These are phyloP conservation scores for Aspergillus melleus DNA, from an alignment of 2,329 filamentous ascomycete genomes.

Conservation along the genomic window DNA sequence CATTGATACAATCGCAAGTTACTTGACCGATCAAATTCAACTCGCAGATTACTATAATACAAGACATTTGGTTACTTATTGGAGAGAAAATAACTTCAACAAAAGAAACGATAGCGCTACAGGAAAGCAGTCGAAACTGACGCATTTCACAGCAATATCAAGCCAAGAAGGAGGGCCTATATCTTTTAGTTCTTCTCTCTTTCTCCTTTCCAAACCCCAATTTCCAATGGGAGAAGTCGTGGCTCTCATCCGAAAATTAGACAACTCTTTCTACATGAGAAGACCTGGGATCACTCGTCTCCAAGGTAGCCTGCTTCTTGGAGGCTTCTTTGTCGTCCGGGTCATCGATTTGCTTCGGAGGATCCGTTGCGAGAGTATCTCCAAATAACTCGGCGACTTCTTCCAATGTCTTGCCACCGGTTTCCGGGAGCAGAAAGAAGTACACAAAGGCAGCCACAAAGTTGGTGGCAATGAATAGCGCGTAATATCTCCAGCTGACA, in stretches of 20 bases:
- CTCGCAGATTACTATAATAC: no score
- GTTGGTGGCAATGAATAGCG: constrained; percentile 38
- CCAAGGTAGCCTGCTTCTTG: constrained; percentile 21
- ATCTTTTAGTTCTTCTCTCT: no score
- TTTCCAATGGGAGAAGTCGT: background rate
- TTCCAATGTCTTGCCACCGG: constrained; percentile 27
- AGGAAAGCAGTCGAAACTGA: no score
- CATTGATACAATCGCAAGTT: no score
- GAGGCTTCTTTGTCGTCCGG: background rate
- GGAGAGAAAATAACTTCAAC: no score
- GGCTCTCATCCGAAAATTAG: background rate
- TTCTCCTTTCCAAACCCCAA: no score
- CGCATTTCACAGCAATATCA: no score
- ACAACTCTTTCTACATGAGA: constrained; percentile 8
- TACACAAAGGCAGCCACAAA: constrained; percentile 34
- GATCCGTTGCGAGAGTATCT: background rate
- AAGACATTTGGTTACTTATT: no score
- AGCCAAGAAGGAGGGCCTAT: no score
- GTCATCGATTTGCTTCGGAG: background rate
- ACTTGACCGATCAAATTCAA: no score
- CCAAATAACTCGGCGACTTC: constrained; percentile 4
- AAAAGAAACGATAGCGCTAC: no score
- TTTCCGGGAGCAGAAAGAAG: constrained; percentile 40
- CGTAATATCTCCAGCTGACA: constrained; percentile 43
- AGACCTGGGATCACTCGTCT: constrained; percentile 13